Base-by-base conservation (phyloP, 2,329 filamentous ascomycete species). In the Trichoderma asperellum region DNA sequence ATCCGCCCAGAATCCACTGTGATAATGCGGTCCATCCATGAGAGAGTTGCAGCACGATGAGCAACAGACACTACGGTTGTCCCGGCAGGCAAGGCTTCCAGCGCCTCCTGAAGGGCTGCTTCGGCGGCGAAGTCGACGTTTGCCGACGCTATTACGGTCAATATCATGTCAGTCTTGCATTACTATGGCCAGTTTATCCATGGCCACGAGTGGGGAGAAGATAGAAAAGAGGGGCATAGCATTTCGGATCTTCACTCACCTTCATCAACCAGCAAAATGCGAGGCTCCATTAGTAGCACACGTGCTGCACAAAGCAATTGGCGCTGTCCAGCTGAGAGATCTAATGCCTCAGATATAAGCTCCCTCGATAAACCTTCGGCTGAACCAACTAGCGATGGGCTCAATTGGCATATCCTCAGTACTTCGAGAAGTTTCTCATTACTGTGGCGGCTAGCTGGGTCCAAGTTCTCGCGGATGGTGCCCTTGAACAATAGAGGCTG, bases 1-100 rank as follows among this genome's bases (percentile, higher is more conserved):
- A 56, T 32, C 14, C 53, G 53, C 8, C 53, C 53, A 18, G 53
- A 24, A 56, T 56, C 53, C 53, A 56, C 53, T 18, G 53, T 56
- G 53, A 56, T 56, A 29, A 56, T 56, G 53, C 53, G 53, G 27
- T 56, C 53, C 53, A 56, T 56, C 53, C 53, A 56, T 56, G 53
- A 24, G 8, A 56, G 53, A 2, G 53, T 56, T 5, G 53, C 24
- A 56, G 53, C 27, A 56, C 53, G 53, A 32, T 56, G 53, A 32
- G 53, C 53, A 56, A 56, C 53, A 16, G 53, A 56, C 18, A 56
- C 53, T 14, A 56, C 53, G n/a, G 53, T 56, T 56, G 53, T 56
- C 53, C 32, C 53, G 16, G 24, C 53, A 29, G 53, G 53, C 16
- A 56, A 56, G 11, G 53, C 53, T 56, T 32, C 24, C 24, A 56